Conservation (phyloP, 1,139 yeast species). For the Candida labiduridarum region DNA sequence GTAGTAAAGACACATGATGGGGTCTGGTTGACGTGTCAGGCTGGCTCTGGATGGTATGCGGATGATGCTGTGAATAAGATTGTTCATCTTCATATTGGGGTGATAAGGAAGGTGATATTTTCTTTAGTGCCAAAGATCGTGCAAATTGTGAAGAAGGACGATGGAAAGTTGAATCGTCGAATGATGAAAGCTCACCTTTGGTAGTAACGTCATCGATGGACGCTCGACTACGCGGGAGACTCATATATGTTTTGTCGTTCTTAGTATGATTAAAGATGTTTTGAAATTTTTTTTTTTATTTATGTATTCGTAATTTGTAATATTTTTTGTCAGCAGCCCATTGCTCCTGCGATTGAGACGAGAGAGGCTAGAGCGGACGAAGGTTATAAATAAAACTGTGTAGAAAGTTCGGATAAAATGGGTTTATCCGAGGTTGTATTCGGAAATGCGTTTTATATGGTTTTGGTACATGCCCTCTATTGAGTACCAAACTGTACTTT, state of each 20-base stretch:
- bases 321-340: too few species aligned
- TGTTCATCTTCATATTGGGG: slow-evolving; percentile 6
- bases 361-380: too few species aligned
- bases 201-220: background rate
- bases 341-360: too few species aligned
- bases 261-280: background rate
- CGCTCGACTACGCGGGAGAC: slow-evolving; percentile 3
- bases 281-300: background rate
- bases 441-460: too few species aligned
- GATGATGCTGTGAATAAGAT: background rate
- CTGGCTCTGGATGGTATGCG: background rate
- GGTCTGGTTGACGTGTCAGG: background rate
- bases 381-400: background rate
- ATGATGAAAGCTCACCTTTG: background rate
- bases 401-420: background rate
- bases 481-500: too few species aligned
- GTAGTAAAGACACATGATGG: slow-evolving; percentile 13
- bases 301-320: too few species aligned
- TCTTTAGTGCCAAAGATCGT: background rate
- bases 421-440: background rate
- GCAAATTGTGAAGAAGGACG: slow-evolving; percentile 2
- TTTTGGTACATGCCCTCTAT: too few species aligned
- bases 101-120: slow-evolving; percentile 5
- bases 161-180: slow-evolving; percentile 4
- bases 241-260: background rate